phyloP scores from a whole-genome alignment of 2,329 filamentous ascomycete species.

The Fusarium euwallaceae region DNA sequence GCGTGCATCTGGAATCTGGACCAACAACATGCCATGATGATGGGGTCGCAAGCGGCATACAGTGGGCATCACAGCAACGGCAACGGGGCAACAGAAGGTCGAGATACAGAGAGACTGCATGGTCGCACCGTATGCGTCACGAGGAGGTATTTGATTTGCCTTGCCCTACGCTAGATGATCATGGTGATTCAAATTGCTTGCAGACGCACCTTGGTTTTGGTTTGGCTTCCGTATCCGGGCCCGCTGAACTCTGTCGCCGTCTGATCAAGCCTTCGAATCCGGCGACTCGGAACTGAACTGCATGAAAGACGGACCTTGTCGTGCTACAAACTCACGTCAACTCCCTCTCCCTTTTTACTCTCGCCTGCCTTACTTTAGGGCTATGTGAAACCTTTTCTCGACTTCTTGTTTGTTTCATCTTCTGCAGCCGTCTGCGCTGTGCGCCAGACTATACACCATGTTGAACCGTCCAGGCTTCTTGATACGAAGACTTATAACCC shows the following conservation, averaged over 20 bases:
- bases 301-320: constrained; percentile 13
- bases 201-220: constrained; percentile 31
- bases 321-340: constrained; percentile 36
- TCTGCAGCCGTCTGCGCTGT: constrained; percentile 26
- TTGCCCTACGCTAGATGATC: constrained; percentile 17
- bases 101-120: constrained; percentile 8
- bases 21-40: constrained; percentile 17
- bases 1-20: not conserved
- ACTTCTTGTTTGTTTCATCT: constrained; percentile 22
- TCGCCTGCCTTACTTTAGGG: constrained; percentile 10
- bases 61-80: constrained; percentile 6
- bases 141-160: constrained; percentile 35
- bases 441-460: constrained; percentile 35
- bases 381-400: constrained; percentile 38
- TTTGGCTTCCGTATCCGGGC: constrained; percentile 32
- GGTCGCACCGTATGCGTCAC: constrained; percentile 30
- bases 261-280: constrained; percentile 34
- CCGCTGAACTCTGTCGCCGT: constrained; percentile 33
- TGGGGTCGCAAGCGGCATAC: constrained; percentile 12
- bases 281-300: constrained; percentile 30
- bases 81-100: constrained; percentile 7
- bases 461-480: constrained; percentile 36
- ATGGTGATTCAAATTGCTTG: constrained; percentile 23
- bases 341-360: constrained; percentile 12
- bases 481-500: constrained; percentile 43